phyloP scores from a whole-genome alignment of 2,329 filamentous ascomycete genomes.

The Aureobasidium lini region DNA sequence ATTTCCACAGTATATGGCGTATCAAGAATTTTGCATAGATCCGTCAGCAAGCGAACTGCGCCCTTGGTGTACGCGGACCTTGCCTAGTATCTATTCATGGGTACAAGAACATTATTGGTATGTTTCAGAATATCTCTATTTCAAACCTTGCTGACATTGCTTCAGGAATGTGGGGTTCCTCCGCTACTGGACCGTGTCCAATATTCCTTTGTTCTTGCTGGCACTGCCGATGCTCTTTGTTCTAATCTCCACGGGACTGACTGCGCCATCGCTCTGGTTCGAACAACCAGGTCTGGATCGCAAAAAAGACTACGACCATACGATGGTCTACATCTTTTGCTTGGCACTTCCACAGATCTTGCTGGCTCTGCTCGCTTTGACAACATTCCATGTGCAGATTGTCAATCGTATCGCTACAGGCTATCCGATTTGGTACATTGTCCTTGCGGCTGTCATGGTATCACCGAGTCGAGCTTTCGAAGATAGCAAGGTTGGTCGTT shows the following conservation, averaged over 20 bases:
- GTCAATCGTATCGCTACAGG: slow-evolving; percentile 82
- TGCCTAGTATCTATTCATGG: slow-evolving; percentile 86
- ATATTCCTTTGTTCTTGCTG: slow-evolving; percentile 80
- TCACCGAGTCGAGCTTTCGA: slow-evolving; percentile 18
- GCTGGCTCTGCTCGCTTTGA: slow-evolving; percentile 63
- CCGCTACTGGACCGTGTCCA: slow-evolving; percentile 80
- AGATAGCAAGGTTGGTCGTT: neutral
- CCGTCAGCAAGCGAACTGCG: slow-evolving; percentile 32
- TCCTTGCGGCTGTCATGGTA: slow-evolving; percentile 49
- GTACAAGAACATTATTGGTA: slow-evolving; percentile 90
- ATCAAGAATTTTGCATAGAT: slow-evolving; percentile 57
- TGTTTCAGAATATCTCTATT: neutral
- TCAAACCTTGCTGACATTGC: neutral
- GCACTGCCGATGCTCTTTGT: slow-evolving; percentile 69
- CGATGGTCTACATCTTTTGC: slow-evolving; percentile 20
- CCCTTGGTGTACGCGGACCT: slow-evolving; percentile 64
- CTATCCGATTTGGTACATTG: slow-evolving; percentile 85
- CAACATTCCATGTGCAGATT: slow-evolving; percentile 87
- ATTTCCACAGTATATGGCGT: slow-evolving; percentile 69
- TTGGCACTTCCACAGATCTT: slow-evolving; percentile 67
- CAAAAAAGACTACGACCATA: neutral
- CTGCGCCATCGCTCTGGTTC: neutral
- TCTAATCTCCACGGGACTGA: slow-evolving; percentile 52
- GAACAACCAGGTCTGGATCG: neutral
- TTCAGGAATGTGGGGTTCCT: slow-evolving; percentile 79